phyloP scores from a whole-genome alignment of 2,329 filamentous ascomycete species.

The Xylaria sp. region DNA sequence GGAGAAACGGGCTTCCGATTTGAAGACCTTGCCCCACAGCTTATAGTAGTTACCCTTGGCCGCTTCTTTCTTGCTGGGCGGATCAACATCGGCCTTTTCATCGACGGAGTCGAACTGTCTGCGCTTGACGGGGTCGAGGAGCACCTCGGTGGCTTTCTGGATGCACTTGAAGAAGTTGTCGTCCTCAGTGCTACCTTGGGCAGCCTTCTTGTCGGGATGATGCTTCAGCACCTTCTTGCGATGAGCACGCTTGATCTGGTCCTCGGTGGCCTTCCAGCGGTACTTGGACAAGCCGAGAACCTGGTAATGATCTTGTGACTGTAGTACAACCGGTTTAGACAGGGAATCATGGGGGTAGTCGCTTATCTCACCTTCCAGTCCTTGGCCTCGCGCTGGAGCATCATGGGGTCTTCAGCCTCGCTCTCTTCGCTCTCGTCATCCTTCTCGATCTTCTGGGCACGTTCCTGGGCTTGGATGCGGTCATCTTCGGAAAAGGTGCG shows the following conservation, averaged over 20 bases:
- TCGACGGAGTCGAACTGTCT: constrained; percentile 98
- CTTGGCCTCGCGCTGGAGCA: constrained; percentile 94
- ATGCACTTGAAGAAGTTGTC: constrained; percentile 99
- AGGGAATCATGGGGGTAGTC: not conserved
- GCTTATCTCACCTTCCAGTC: constrained; percentile 88
- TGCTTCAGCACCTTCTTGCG: constrained; percentile 99
- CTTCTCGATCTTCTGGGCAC: constrained; percentile 94
- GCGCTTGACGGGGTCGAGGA: constrained; percentile 90
- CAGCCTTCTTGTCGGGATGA: constrained; percentile 98
- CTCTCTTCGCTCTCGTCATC: constrained; percentile 91
- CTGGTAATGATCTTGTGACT: constrained; percentile 97
- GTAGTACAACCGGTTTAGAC: constrained; percentile 30
- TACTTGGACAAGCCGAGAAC: constrained; percentile 93
- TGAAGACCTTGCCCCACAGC: constrained; percentile 90
- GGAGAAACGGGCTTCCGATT: constrained; percentile 91
- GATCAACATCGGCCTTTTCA: constrained; percentile 90
- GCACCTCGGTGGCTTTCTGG: constrained; percentile 94
- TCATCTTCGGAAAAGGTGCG: constrained; percentile 99
- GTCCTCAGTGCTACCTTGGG: constrained; percentile 85
- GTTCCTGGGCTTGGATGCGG: constrained; percentile 93
- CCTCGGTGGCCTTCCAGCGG: constrained; percentile 91
- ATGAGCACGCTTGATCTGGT: constrained; percentile 98
- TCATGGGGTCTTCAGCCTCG: constrained; percentile 90
- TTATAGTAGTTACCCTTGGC: constrained; percentile 94
- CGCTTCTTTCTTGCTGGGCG: constrained; percentile 89